These are phyloP conservation scores for Sporothrix dimorphospora DNA, from an alignment of 2,329 filamentous ascomycete genomes.

Conservation along the genomic window DNA sequence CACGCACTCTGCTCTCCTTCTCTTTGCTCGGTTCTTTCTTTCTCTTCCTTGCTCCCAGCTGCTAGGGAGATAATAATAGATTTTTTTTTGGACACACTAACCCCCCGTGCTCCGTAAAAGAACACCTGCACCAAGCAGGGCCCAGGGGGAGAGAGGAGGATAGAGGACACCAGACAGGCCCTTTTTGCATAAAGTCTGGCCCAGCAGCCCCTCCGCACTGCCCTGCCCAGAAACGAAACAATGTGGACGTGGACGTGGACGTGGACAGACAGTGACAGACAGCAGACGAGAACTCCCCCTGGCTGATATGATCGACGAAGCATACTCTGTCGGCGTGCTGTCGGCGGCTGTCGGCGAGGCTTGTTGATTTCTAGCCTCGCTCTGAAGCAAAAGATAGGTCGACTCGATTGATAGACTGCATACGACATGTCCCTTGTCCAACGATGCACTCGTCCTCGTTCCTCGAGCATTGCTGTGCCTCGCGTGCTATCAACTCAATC, in stretches of 20 bases:
- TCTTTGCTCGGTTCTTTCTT: neutral
- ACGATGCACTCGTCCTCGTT: neutral
- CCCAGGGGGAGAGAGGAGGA: neutral
- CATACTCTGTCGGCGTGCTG: too few species aligned
- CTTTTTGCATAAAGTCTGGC: constrained; percentile 8
- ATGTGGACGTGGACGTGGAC: neutral
- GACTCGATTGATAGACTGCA: neutral
- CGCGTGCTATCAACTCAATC: neutral
- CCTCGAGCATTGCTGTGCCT: neutral
- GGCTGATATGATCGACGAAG: neutral
- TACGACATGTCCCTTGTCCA: neutral
- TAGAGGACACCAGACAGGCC: neutral
- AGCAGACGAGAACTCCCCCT: neutral
- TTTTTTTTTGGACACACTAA: neutral
- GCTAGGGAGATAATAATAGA: constrained; percentile 19
- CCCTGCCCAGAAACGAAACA: neutral
- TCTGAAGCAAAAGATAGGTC: neutral
- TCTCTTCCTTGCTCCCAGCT: neutral
- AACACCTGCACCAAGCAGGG: neutral
- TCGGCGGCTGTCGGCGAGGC: neutral
- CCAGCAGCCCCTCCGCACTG: neutral
- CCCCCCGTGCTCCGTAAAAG: neutral
- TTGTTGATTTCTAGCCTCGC: neutral
- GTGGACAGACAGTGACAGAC: neutral
- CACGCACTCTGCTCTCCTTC: neutral